Evolutionary conservation across 2,329 filamentous ascomycete species (phyloP), one percentile per base, ranked within the genome.

Genomic region (Exophiala sp.): DNA sequence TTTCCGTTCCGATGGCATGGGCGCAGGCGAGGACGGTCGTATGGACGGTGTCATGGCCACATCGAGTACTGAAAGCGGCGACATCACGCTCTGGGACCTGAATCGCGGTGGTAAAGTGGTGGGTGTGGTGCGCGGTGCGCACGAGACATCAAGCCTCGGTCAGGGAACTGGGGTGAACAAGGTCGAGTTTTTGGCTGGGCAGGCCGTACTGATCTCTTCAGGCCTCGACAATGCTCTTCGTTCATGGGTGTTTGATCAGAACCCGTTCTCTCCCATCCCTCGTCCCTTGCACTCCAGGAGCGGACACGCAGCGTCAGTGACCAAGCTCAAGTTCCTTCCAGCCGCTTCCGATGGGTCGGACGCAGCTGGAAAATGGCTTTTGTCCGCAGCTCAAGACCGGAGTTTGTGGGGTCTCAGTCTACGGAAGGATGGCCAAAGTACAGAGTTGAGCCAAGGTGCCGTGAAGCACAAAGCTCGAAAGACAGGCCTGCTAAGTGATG

Each of bases 361-460:
- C 60, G 82, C 83, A 37, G 82, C 82, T 39, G 93, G 91, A 50
- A 97, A 97, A 69, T 97, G 91, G 91, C 73, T 97, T 5, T 74
- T 98, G 48, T 96, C 89, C 62, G 88, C 87, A 59, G 90, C 89
- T 52, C 80, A 82, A 61, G 94, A 98, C 64, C 81, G 89, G 58
- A 96, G 89, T 67, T 74, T 98, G 2, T 97, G 93, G 91, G 91
- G 87, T 1, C 95, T 94, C 82, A 97, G 90, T 76, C 72, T 98
- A 66, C 85, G 93, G 37, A 86, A 88, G 45, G 93, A 98, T 65
- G 90, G 89, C 1, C 94, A 98, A 69, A 95, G 88, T 65, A 82
- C 86, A 1, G 93, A 98, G 68, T 73, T 98, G 30, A 96, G 89
- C 38, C 94, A 98, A 65, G 93, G 93, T 24, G 84, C 84, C 43